phyloP scores from a whole-genome alignment of 2,329 filamentous ascomycete species.

The Alternaria novae-zelandiae region DNA sequence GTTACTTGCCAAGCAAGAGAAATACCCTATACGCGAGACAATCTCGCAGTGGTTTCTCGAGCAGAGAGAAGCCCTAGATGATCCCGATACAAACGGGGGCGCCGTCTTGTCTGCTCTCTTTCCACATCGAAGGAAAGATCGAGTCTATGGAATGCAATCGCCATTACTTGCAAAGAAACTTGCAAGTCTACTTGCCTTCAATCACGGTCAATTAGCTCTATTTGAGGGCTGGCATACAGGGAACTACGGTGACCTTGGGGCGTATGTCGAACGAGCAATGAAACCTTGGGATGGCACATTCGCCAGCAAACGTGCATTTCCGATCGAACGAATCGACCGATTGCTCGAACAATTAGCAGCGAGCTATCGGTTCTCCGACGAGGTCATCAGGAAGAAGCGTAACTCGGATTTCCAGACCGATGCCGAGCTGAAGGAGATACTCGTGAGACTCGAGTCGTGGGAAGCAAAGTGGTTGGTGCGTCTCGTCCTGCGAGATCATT shows the following conservation, averaged over 20 bases:
- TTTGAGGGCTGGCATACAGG: slow-evolving; percentile 68
- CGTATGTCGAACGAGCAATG: slow-evolving; percentile 72
- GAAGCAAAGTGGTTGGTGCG: slow-evolving; percentile 91
- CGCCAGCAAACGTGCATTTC: slow-evolving; percentile 45
- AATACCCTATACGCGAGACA: slow-evolving; percentile 38
- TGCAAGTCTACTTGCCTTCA: slow-evolving; percentile 69
- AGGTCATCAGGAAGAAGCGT: slow-evolving; percentile 46
- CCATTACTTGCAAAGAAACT: slow-evolving; percentile 70
- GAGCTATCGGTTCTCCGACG: slow-evolving; percentile 73
- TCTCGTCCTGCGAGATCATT: slow-evolving; percentile 76
- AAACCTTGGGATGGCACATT: slow-evolving; percentile 60
- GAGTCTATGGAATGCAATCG: slow-evolving; percentile 75
- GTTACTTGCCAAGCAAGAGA: slow-evolving; percentile 40
- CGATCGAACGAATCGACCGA: slow-evolving; percentile 76
- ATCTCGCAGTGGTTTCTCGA: slow-evolving; percentile 72
- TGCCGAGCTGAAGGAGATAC: slow-evolving; percentile 48
- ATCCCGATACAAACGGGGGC: slow-evolving; percentile 62
- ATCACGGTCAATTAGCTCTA: slow-evolving; percentile 64
- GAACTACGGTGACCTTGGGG: slow-evolving; percentile 70
- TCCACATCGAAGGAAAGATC: slow-evolving; percentile 76
- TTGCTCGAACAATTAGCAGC: slow-evolving; percentile 71
- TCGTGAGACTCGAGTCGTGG: slow-evolving; percentile 57
- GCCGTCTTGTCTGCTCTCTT: slow-evolving; percentile 78
- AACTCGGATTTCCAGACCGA: slow-evolving; percentile 29
- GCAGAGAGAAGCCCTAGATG: slow-evolving; percentile 66